These are phyloP conservation scores for Ustilago vetiveriae DNA, from an alignment of 1,284 basidiomycete genomes.

Conservation along the genomic window DNA sequence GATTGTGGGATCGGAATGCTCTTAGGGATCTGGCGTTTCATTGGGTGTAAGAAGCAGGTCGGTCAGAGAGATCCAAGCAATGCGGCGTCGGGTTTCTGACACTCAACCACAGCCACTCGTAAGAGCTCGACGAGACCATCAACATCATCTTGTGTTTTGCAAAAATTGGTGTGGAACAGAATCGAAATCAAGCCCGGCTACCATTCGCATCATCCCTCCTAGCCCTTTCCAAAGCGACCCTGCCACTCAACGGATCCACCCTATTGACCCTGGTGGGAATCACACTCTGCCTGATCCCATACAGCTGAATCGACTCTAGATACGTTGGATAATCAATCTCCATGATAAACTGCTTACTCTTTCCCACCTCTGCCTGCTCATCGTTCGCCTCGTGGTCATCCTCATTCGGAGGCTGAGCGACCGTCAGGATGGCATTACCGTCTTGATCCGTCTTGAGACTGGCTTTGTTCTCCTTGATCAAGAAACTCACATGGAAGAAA, in stretches of 20 bases:
- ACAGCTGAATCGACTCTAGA: slow-evolving; percentile 81
- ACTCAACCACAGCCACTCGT: too few relatives aligned
- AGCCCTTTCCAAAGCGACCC: slow-evolving; percentile 4
- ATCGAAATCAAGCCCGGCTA: too few relatives aligned
- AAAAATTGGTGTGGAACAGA: too few relatives aligned
- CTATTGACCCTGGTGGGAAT: slow-evolving; percentile 66
- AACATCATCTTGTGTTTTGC: too few relatives aligned
- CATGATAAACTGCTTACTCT: slow-evolving; percentile 82
- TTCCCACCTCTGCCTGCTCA: slow-evolving; percentile 26
- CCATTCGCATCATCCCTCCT: too few relatives aligned
- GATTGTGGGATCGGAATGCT: slow-evolving; percentile 22
- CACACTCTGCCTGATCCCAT: slow-evolving; percentile 74
- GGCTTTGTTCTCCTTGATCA: slow-evolving; percentile 83
- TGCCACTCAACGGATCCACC: slow-evolving; percentile 18
- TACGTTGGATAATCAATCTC: slow-evolving; percentile 86
- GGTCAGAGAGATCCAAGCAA: too few relatives aligned
- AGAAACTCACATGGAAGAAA: slow-evolving; percentile 88
- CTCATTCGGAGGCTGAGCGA: neutral
- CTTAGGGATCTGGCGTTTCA: slow-evolving; percentile 35
- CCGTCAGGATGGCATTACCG: slow-evolving; percentile 75
- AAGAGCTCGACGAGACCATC: too few relatives aligned
- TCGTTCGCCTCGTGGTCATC: neutral
- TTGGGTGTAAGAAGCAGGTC: slow-evolving; percentile 21
- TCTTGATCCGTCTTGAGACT: slow-evolving; percentile 71
- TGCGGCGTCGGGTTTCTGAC: too few relatives aligned